Evolutionary conservation across 2,329 filamentous ascomycete species (phyloP).

Genomic region (Colletotrichum trifolii): DNA sequence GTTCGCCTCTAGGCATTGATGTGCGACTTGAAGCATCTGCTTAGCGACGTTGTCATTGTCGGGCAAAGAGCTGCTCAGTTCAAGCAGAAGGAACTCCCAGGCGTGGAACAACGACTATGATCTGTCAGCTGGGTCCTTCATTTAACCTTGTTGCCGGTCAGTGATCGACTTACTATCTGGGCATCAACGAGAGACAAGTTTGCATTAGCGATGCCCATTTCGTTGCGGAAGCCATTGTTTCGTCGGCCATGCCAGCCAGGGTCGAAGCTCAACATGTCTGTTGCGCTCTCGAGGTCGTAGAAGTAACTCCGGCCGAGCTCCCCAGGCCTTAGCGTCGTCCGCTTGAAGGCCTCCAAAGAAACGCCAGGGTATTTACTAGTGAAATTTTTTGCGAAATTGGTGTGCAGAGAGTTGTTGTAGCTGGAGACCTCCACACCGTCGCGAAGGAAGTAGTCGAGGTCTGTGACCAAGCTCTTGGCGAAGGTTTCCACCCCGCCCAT

Average conservation of each 20-base stretch:
- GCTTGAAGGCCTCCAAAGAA: slow-evolving; percentile 82
- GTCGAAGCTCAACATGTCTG: slow-evolving; percentile 81
- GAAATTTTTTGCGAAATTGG: slow-evolving; percentile 87
- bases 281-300: slow-evolving; percentile 82
- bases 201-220: slow-evolving; percentile 87
- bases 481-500: slow-evolving; percentile 73
- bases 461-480: slow-evolving; percentile 76
- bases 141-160: neutral
- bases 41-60: slow-evolving; percentile 67
- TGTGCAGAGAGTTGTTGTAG: slow-evolving; percentile 89
- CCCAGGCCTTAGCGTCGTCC: slow-evolving; percentile 73
- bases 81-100: slow-evolving; percentile 89
- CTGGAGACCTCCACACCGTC: slow-evolving; percentile 81
- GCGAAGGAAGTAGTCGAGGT: slow-evolving; percentile 82
- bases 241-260: slow-evolving; percentile 78
- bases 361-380: slow-evolving; percentile 79
- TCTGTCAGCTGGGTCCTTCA: slow-evolving; percentile 39
- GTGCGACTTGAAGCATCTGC: slow-evolving; percentile 78
- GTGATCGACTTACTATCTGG: slow-evolving; percentile 75
- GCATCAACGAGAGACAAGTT: slow-evolving; percentile 94
- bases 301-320: slow-evolving; percentile 82
- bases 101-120: slow-evolving; percentile 80
- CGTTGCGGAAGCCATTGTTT: slow-evolving; percentile 80
- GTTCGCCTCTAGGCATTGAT: slow-evolving; percentile 84
- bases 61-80: slow-evolving; percentile 77